Evolutionary conservation across 1,284 basidiomycete genomes (phyloP).

Genomic region (Trametes polyzona): DNA sequence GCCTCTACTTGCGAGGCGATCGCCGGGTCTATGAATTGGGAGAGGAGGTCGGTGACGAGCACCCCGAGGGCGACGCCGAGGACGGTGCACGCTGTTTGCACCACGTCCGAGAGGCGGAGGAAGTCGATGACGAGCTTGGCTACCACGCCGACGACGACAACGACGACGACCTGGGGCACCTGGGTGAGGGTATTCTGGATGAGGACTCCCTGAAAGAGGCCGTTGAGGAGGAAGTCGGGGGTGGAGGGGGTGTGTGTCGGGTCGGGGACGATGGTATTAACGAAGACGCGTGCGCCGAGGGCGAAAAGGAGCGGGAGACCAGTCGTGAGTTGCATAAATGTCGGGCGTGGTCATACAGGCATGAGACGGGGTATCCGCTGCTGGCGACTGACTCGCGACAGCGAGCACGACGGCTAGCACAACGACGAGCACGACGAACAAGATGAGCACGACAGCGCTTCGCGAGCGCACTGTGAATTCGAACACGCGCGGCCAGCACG

Average conservation of each 20-base stretch:
- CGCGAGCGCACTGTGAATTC: conserved; percentile 2
- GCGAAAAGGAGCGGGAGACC: conserved; percentile 51
- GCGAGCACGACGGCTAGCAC: conserved; percentile 25
- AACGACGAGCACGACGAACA: conserved; percentile 13
- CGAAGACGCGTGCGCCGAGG: conserved; percentile 69
- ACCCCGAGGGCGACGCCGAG: conserved; percentile 67
- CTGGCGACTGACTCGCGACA: conserved; percentile 28
- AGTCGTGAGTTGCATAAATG: conserved; percentile 44
- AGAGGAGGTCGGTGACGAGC: conserved; percentile 66
- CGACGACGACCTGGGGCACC: conserved; percentile 54
- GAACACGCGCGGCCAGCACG: conserved; percentile 16
- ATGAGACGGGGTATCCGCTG: conserved; percentile 28
- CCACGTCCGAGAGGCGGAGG: conserved; percentile 51
- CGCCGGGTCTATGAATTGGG: conserved; percentile 57
- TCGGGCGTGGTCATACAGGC: conserved; percentile 27
- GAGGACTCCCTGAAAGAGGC: conserved; percentile 75
- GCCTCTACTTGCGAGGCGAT: conserved; percentile 23
- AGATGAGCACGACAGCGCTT: not conserved
- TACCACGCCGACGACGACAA: conserved; percentile 58
- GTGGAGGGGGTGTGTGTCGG: conserved; percentile 44
- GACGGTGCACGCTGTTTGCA: conserved; percentile 57
- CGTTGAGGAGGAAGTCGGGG: conserved; percentile 65
- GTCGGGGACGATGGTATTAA: conserved; percentile 50
- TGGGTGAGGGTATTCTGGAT: conserved; percentile 67
- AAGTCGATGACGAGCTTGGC: conserved; percentile 68